Conservation (phyloP, 1,139 yeast genomes). For the Zygosaccharomyces sapae region DNA sequence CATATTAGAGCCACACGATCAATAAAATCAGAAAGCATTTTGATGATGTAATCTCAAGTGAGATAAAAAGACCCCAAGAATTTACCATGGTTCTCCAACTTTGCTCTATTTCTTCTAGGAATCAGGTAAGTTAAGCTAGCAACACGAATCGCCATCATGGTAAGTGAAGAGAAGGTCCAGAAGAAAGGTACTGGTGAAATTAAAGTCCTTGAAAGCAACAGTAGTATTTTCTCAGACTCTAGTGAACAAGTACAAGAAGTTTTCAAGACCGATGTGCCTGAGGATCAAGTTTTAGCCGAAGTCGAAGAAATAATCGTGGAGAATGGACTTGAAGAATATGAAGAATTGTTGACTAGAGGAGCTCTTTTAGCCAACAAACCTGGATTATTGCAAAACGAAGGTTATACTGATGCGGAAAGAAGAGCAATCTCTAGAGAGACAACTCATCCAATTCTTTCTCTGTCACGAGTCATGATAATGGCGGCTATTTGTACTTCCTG, state of each 20-base stretch:
- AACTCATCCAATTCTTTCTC: slow-evolving; percentile 24
- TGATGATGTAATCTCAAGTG: neutral
- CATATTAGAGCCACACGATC: neutral
- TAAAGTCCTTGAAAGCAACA: neutral
- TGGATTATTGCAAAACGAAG: slow-evolving; percentile 14
- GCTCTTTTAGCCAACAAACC: slow-evolving; percentile 31
- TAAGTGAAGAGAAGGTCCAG: neutral
- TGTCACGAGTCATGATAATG: slow-evolving; percentile 23
- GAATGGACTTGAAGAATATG: slow-evolving; percentile 18
- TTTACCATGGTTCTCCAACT: too few relatives aligned
- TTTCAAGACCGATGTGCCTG: slow-evolving; percentile 18
- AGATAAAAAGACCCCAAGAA: too few relatives aligned
- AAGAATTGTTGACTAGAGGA: slow-evolving; percentile 24
- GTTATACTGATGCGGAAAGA: slow-evolving; percentile 20
- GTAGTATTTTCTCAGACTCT: neutral
- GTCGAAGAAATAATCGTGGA: slow-evolving; percentile 19
- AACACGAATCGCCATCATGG: neutral
- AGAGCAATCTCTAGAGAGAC: slow-evolving; percentile 15
- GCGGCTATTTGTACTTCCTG: slow-evolving; percentile 31
- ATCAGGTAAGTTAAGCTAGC: too few relatives aligned
- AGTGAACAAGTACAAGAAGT: slow-evolving; percentile 8
- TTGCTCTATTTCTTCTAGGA: too few relatives aligned
- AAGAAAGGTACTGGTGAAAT: neutral
- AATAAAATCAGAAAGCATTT: neutral
- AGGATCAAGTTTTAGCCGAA: slow-evolving; percentile 19